These are phyloP conservation scores for Melastoma malabathricum DNA, from an alignment of 345 rosid species.

Conservation along the genomic window DNA sequence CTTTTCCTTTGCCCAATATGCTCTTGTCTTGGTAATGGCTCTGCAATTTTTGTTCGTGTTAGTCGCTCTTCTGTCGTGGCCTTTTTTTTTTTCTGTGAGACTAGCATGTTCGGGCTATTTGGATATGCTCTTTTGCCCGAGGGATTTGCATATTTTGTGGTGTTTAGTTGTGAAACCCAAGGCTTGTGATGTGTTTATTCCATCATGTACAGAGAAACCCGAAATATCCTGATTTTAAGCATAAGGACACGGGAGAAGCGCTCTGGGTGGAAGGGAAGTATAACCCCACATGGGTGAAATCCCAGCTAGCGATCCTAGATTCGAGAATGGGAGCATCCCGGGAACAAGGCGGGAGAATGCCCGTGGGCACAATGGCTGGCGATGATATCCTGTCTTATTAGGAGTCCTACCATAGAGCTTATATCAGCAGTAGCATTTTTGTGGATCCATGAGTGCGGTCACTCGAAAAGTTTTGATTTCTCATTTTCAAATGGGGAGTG, in stretches of 20 bases:
- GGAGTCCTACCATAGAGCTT: neutral
- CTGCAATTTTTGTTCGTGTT: too few relatives aligned
- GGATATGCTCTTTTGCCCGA: too few relatives aligned
- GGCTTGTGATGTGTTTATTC: neutral
- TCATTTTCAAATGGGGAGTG: too few relatives aligned
- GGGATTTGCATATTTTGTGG: too few relatives aligned
- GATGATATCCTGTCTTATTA: conserved; percentile 13
- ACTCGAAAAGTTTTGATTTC: too few relatives aligned
- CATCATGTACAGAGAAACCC: conserved; percentile 41
- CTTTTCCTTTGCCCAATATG: neutral
- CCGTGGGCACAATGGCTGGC: conserved; percentile 14
- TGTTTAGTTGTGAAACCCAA: too few relatives aligned
- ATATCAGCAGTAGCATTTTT: neutral
- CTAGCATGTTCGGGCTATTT: too few relatives aligned
- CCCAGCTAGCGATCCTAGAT: conserved; percentile 40
- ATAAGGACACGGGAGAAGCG: conserved; percentile 66
- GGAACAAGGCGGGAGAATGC: conserved; percentile 18
- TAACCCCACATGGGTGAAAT: conserved; percentile 51
- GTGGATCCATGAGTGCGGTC: neutral
- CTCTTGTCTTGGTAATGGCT: too few relatives aligned
- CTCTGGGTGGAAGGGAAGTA: conserved; percentile 49
- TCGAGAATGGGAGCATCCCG: conserved; percentile 22
- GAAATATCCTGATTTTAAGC: conserved; percentile 58
- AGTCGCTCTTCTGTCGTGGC: too few relatives aligned
- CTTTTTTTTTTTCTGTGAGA: too few relatives aligned